Base-by-base conservation (phyloP, 176 grass and related monocot species). In the Chloris gayana region DNA sequence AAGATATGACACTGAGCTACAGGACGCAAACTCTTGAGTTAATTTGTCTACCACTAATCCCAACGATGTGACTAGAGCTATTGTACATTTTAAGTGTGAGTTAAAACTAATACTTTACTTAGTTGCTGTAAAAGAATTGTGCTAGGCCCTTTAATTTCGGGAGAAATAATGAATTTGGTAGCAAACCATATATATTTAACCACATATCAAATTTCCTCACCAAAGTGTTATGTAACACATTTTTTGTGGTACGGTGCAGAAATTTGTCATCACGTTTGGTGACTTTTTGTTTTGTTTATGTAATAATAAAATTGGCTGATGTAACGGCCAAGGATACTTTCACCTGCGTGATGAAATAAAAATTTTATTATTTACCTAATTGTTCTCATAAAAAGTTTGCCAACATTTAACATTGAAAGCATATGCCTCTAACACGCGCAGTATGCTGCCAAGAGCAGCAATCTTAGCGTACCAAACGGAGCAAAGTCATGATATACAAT, bases 11-110 rank as follows among this genome's bases (percentile, higher is more conserved):
- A n/a, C 29, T 41, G 19, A 83, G 56, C 32, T 84, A 80, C 0
- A 57, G 39, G 49, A 67, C 41, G 54, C 86, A 75, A 53, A 61
- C 6, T 12, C 80, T 69, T 12, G 50, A 0, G 30, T 26, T 74
- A 68, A 69, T 49, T 25, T 67, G 50, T 80, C 41, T 25, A 80
- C 81, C 81, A 60, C 62, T 80, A 74, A 79, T 25, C 26, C 47
- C 39, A 17, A 38, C 6, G 32, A 75, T 30, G 69, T 62, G 32
- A 35, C 25, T 19, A 57, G 24, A 57, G 25, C 10, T 25, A 27
- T 27, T 7, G 72, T 31, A 69, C 9, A 42, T 9, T 61, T 49
- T 49, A 51, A 69, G 7, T 15, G 41, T 60, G 39, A 69, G 39
- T 75, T 39, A 69, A 61, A 68, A 60, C 49, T 35, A 33, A 33